Base-by-base conservation (phyloP, 2,329 filamentous ascomycete species). In the Ambrosiella beaveri region DNA sequence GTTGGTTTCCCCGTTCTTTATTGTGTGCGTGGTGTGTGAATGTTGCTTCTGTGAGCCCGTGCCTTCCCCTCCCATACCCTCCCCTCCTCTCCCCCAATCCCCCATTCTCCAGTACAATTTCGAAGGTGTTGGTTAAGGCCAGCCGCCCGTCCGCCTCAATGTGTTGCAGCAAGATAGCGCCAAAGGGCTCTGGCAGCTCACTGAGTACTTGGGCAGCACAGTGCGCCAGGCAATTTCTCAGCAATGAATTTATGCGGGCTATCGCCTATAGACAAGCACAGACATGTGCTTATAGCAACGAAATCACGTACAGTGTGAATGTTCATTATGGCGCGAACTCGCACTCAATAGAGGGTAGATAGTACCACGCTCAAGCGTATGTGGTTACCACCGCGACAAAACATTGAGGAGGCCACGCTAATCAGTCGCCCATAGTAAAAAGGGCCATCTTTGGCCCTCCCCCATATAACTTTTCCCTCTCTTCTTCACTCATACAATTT, bases 381-480 rank as follows among this genome's bases (percentile, higher is more conserved):
- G 51, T 27, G 12, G 45, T 53, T 56, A 56, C 56, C 9, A 54
- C 49, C 57, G 57, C 59, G 59, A 61, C 59, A 61, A 61, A 61
- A 49, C 53, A 52, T 19, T 39, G 13, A 19, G 36, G 45, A 52
- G 7, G 68, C 67, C 70, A 68, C 74, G 44, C 71, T 76, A 80
- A 80, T 79, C 77, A 80, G 74, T 75, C 75, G 70, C 74, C 74
- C 77, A 77, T 76, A 79, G 77, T 80, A 79, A 81, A 81, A 81
- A 80, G 76, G 27, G 75, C 73, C 17, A 73, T 72, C 72, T 71
- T 71, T 71, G 71, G 71, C 70, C 70, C 71, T 71, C 72, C 73
- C 74, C 74, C 75, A 74, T 76, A 76, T 75, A 74, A 69, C 73
- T 73, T 71, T 72, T 71, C 70, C 68, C 72, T 75, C 74, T 76